These are phyloP conservation scores for Venturia nashicola DNA, from an alignment of 2,329 filamentous ascomycete species.

Conservation along the genomic window DNA sequence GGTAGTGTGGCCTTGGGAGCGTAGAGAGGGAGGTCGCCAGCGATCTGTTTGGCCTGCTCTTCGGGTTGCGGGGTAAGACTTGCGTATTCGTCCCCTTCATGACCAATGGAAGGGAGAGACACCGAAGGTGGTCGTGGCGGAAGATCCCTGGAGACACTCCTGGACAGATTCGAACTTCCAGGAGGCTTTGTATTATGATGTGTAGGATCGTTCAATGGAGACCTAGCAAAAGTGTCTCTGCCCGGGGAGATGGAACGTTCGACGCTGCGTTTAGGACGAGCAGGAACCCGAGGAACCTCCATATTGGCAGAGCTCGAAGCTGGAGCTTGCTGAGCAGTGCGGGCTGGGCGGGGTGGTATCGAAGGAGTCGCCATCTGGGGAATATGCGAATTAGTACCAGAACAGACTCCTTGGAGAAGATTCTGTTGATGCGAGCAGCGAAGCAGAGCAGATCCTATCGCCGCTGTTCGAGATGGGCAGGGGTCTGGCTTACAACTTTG, in stretches of 20 bases:
- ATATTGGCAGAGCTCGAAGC: conserved; percentile 29
- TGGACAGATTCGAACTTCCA: conserved; percentile 23
- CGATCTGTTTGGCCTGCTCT: conserved; percentile 66
- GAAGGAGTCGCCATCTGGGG: conserved; percentile 37
- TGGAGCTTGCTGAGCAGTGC: conserved; percentile 31
- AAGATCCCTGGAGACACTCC: conserved; percentile 23
- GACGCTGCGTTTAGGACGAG: conserved; percentile 57
- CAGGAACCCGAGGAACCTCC: conserved; percentile 61
- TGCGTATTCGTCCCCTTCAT: conserved; percentile 84
- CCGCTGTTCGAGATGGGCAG: background rate
- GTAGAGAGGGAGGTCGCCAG: conserved; percentile 71
- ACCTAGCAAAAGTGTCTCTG: conserved; percentile 69
- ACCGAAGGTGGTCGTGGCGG: conserved; percentile 61
- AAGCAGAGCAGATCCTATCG: background rate
- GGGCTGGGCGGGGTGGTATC: conserved; percentile 51
- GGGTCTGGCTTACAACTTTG: background rate
- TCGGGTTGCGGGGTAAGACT: conserved; percentile 38
- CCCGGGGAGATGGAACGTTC: conserved; percentile 69
- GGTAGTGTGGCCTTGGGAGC: conserved; percentile 82
- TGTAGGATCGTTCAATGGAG: conserved; percentile 65
- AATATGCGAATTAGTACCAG: background rate
- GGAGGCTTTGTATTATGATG: conserved; percentile 23
- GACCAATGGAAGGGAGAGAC: conserved; percentile 69
- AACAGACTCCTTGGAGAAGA: background rate
- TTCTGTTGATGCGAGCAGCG: background rate